Evolutionary conservation across 225 moss, liverwort and hornwort genomes (phyloP), one percentile per base, ranked within the genome.

Genomic region (Climacium dendroides): DNA sequence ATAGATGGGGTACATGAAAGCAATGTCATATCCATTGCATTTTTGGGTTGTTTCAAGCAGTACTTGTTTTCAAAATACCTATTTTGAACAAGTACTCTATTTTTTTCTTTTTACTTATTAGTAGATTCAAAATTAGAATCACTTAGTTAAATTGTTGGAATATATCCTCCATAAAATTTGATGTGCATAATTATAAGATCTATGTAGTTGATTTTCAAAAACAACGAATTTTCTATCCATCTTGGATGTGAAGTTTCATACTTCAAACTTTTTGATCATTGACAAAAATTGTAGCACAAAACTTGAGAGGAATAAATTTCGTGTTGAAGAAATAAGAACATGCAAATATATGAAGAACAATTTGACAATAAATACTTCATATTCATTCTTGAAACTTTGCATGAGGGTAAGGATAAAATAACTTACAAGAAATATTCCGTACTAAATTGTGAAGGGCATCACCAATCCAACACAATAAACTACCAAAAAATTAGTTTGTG

Each of bases 1-100:
- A 6, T 37, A 4, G 1, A 2, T 0, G 12, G 7, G 0, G 1
- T 2, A n/a, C n/a, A 23, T 0, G 1, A 0, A 39, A 0, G 0
- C 13, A 23, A 13, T 39, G 69, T 13, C 13, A 39, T 39, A n/a
- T 37, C 20, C 39, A 13, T 4, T 2, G 24, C 69, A 4, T 39
- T 18, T 7, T 37, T 67, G 6, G 37, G 13, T 22, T 22, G 37
- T 37, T 67, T 37, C 6, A 37, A 67, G 13, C 23, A 22, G 23
- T 7, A 35, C 1, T 35, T 65, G 1, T 20, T n/a, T 1, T 37
- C 19, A 66, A 66, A n/a, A 66, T 5, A 11, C 5, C 18, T 11
- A 35, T n/a, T 34, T 4, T 8, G 18, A 8, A 65, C 2, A 17
- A 65, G 11, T n/a, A 20, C 11, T 66, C 2, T 22, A 19, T 20